A percentile compares a stretch with the other conserved stretches of the same genome.
Evolutionary conservation across 2,329 filamentous ascomycete genomes (phyloP).

Genomic region (Pleoardoris graminearum): DNA sequence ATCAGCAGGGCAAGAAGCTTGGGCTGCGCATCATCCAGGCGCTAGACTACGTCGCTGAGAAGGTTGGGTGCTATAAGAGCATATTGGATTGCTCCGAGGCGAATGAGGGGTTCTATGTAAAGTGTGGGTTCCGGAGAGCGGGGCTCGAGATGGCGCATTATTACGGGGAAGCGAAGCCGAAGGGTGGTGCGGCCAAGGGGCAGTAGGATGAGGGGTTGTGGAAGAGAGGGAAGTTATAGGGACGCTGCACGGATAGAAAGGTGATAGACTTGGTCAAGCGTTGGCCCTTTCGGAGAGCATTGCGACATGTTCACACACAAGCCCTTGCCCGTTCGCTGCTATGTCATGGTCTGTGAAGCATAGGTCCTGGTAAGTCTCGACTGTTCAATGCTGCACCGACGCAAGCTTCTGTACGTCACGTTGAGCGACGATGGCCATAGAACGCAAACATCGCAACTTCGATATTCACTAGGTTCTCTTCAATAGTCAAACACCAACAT

Average conservation of each 20-base stretch:
- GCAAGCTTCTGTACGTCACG: too few relatives aligned
- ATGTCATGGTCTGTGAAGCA: too few relatives aligned
- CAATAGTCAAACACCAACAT: too few relatives aligned
- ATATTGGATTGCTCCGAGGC: constrained; percentile 95
- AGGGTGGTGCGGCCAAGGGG: constrained; percentile 17
- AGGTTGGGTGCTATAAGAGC: constrained; percentile 93
- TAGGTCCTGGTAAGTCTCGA: too few relatives aligned
- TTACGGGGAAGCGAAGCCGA: constrained; percentile 54
- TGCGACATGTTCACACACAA: too few relatives aligned
- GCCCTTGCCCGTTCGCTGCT: too few relatives aligned
- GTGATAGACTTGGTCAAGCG: background rate
- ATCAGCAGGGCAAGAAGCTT: constrained; percentile 96
- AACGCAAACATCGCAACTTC: too few relatives aligned
- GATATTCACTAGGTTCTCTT: too few relatives aligned
- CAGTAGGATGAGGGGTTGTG: background rate
- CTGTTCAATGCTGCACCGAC: too few relatives aligned
- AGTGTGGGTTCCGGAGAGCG: constrained; percentile 91
- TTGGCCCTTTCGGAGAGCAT: too few relatives aligned
- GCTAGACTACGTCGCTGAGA: constrained; percentile 82
- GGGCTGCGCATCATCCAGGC: constrained; percentile 92
- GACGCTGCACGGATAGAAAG: background rate
- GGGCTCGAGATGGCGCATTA: constrained; percentile 98
- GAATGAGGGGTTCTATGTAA: constrained; percentile 97
- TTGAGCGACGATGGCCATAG: too few relatives aligned
- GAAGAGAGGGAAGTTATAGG: background rate